phyloP scores from a whole-genome alignment of 140 eudicot species.

The Bidens hawaiensis region DNA sequence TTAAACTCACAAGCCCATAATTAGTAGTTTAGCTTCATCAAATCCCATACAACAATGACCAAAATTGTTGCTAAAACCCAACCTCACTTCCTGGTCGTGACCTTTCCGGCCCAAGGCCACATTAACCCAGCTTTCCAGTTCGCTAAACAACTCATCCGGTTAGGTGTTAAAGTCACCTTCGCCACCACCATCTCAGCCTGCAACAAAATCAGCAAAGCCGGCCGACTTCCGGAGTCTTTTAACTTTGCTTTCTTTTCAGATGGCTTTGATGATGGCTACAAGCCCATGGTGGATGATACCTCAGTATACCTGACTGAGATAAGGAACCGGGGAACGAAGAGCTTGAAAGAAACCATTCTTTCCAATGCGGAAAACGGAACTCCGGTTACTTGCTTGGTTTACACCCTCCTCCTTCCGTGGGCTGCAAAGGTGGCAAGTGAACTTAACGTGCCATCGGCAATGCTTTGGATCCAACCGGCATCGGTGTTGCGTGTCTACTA shows the following conservation, averaged over 20 bases:
- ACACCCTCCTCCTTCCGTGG: slow-evolving; percentile 61
- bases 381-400: slow-evolving; percentile 45
- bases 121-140: slow-evolving; percentile 51
- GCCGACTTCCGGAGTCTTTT: background rate
- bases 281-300: background rate
- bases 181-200: slow-evolving; percentile 32
- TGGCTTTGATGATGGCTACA: slow-evolving; percentile 35
- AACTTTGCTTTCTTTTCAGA: slow-evolving; percentile 15
- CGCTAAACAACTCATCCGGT: slow-evolving; percentile 31
- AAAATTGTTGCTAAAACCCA: slow-evolving; percentile 3
- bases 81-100: slow-evolving; percentile 42
- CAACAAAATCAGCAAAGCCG: slow-evolving; percentile 29
- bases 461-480: slow-evolving; percentile 64
- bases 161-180: slow-evolving; percentile 58
- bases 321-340: slow-evolving; percentile 10
- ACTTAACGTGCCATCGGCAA: slow-evolving; percentile 34
- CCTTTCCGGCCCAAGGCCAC: slow-evolving; percentile 58
- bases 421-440: slow-evolving; percentile 50
- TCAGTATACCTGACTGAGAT: background rate
- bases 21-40: background rate
- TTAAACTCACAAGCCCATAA: background rate
- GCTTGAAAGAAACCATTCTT: slow-evolving; percentile 27
- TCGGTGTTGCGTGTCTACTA: slow-evolving; percentile 38
- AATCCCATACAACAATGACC: background rate
- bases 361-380: slow-evolving; percentile 20